Conservation (phyloP, 2,329 filamentous ascomycete species). For the Shiraia sp. region DNA sequence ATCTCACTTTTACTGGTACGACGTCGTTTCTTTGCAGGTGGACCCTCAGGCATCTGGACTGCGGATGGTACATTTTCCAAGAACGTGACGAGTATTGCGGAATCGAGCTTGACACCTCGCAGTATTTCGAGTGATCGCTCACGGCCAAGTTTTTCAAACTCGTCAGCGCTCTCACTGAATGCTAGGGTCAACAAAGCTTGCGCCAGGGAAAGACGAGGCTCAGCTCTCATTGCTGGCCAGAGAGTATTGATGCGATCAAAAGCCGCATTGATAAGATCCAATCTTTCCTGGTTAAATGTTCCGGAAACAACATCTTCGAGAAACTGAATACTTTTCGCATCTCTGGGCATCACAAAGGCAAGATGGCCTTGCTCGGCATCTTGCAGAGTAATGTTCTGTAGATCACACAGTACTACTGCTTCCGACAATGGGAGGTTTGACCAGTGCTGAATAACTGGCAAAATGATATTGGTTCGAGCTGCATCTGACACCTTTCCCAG, state of each 20-base stretch:
- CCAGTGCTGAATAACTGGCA: slow-evolving; percentile 77
- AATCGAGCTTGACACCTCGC: slow-evolving; percentile 72
- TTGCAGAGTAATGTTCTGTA: slow-evolving; percentile 52
- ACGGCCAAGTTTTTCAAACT: slow-evolving; percentile 48
- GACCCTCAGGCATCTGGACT: slow-evolving; percentile 71
- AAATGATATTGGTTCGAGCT: slow-evolving; percentile 72
- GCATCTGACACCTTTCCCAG: slow-evolving; percentile 73
- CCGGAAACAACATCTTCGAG: slow-evolving; percentile 57
- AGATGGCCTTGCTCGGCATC: slow-evolving; percentile 60
- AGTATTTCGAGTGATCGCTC: slow-evolving; percentile 70
- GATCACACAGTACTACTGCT: slow-evolving; percentile 54
- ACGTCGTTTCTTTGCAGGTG: slow-evolving; percentile 76
- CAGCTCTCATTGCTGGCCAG: slow-evolving; percentile 72
- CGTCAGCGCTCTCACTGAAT: slow-evolving; percentile 46
- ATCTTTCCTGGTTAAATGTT: slow-evolving; percentile 49
- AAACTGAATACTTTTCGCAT: slow-evolving; percentile 60
- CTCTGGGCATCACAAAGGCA: slow-evolving; percentile 57
- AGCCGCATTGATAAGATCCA: slow-evolving; percentile 63
- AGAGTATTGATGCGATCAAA: slow-evolving; percentile 72
- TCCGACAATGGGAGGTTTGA: slow-evolving; percentile 58
- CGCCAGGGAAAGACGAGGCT: slow-evolving; percentile 63
- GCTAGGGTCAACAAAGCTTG: slow-evolving; percentile 66
- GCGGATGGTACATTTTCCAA: slow-evolving; percentile 74
- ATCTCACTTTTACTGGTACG: slow-evolving; percentile 75
- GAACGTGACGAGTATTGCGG: slow-evolving; percentile 71